Conservation (phyloP, 1,139 yeast genomes). For the Pichia sp. region DNA sequence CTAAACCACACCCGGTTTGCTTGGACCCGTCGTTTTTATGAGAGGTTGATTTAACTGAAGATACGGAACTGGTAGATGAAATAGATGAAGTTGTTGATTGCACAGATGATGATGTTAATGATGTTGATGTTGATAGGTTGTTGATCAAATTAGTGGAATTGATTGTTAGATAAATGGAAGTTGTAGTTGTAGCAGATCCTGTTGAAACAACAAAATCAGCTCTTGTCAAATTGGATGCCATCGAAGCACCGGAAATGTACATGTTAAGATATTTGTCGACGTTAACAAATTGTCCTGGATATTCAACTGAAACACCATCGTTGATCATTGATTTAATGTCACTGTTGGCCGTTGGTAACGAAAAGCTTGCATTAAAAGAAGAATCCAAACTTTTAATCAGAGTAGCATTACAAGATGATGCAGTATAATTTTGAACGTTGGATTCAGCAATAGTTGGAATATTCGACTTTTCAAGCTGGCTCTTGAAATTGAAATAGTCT, state of each 20-base stretch:
- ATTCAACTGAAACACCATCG: constrained; percentile 43
- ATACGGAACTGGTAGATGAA: constrained; percentile 25
- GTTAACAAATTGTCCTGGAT: constrained; percentile 40
- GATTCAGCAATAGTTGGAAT: constrained; percentile 31
- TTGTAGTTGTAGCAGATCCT: constrained; percentile 14
- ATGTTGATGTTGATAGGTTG: constrained; percentile 20
- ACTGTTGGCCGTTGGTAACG: constrained; percentile 36
- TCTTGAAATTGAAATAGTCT: constrained; percentile 51
- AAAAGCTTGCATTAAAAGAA: constrained; percentile 35
- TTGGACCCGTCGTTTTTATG: constrained; percentile 13
- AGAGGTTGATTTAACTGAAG: constrained; percentile 16
- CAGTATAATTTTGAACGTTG: constrained; percentile 29
- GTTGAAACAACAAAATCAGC: constrained; percentile 50
- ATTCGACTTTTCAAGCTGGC: constrained; percentile 32
- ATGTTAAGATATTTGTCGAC: constrained; percentile 19
- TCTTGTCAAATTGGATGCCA: constrained; percentile 4
- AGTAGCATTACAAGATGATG: constrained; percentile 48
- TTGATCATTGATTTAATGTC: constrained; percentile 35
- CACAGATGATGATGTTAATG: background rate
- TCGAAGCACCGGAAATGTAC: constrained; percentile 11
- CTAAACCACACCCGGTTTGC: constrained; percentile 2
- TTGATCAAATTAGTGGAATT: constrained; percentile 31
- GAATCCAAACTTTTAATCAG: constrained; percentile 31
- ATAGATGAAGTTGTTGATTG: constrained; percentile 8
- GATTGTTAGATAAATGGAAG: constrained; percentile 13